Evolutionary conservation across 108 stramenopile species (phyloP), one percentile per base, ranked within the genome.

Genomic region (Fistulifera solaris): DNA sequence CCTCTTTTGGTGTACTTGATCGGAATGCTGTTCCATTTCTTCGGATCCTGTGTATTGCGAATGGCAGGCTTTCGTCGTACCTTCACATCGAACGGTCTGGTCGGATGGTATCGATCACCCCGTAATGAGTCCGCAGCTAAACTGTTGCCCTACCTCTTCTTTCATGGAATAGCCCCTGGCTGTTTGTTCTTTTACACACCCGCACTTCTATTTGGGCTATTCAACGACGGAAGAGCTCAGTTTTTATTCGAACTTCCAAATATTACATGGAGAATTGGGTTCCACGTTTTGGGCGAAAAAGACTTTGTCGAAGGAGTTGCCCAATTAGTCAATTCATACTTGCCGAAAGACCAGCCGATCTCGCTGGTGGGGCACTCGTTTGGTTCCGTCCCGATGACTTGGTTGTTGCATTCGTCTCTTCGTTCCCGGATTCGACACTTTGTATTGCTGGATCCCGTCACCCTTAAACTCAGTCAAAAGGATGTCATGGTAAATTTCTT

Each of bases 151-250:
- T 64, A 87, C 23, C 49, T 94, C 7, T 90, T 91, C 62, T 83
- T 86, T 54, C 94, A 94, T 73, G 94, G 94, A 8, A 94, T 94
- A 39, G 83, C 83, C 10, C 87, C 87, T 21, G 75, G 80, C 52
- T 89, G 94, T 38, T 46, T 74, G 18, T 62, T 69, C 22, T 57
- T 71, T 11, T 92, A 94, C 56, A 31, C 87, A 0, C 89, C 87
- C 1, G 68, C 89, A 71, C 38, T 82, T 18, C 44, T 86, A 6
- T 61, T 67, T n/a, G 31, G 31, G 8, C 16, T 77, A 5, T 40
- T 47, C 25, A 42, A 50, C 27, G 61, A 58, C 12, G 60, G 66
- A 45, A 58, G 72, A 14, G 68, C 71, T 1, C 50, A 83, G 19
- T 79, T 86, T 48, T 49, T 89, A 16, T 77, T 93, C 56, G 85